These are phyloP conservation scores for Naganishia sp. DNA, from an alignment of 1,284 basidiomycete genomes.

Conservation along the genomic window DNA sequence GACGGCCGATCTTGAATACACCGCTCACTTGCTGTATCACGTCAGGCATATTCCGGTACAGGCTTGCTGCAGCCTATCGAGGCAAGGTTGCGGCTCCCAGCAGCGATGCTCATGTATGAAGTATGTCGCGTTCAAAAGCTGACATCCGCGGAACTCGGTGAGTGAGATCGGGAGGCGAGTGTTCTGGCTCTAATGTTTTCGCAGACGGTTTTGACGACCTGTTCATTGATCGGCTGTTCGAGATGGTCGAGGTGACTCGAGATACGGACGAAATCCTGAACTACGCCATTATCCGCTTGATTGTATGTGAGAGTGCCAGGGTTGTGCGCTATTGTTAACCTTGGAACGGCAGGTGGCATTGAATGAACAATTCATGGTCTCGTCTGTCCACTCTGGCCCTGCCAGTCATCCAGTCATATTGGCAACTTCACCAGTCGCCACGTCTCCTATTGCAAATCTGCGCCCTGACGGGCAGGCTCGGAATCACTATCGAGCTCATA, in stretches of 20 bases:
- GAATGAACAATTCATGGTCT: constrained; percentile 99
- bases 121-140: constrained; percentile 86
- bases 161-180: constrained; percentile 43
- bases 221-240: constrained; percentile 89
- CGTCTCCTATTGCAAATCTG: constrained; percentile 1
- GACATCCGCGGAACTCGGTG: constrained; percentile 70
- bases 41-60: constrained; percentile 11
- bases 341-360: constrained; percentile 69
- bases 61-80: constrained; percentile 64
- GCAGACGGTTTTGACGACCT: constrained; percentile 67
- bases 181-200: background rate
- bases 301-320: constrained; percentile 61
- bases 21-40: background rate
- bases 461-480: constrained; percentile 8
- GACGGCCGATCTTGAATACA: constrained; percentile 28
- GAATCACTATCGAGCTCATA: constrained; percentile 29
- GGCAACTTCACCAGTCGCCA: constrained; percentile 33
- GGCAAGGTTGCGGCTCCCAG: constrained; percentile 70
- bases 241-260: constrained; percentile 88
- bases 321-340: constrained; percentile 10
- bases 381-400: constrained; percentile 44
- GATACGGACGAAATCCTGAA: constrained; percentile 89
- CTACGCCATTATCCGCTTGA: constrained; percentile 88
- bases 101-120: constrained; percentile 79
- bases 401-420: constrained; percentile 36